Base-by-base conservation (phyloP, 257 asterid species). In the Verbascum thapsus region DNA sequence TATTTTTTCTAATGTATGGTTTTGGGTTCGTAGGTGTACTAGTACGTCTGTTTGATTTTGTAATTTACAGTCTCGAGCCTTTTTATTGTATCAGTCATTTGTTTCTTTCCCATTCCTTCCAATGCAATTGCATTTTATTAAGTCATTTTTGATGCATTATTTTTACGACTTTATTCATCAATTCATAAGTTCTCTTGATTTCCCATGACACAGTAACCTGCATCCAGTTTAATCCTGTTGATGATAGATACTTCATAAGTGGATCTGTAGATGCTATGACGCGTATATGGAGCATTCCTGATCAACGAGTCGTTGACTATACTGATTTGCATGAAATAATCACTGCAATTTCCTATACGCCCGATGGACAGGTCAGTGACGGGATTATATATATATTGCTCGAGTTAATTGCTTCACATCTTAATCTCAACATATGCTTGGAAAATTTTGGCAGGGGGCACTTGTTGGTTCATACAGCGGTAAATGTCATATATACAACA, bases 251-350 rank as follows among this genome's bases (percentile, higher is more conserved):
- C 77, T 94, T 94, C 83, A 90, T 94, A 78, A 94, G 99, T 63
- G 99, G 99, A 69, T 94, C 99, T 62, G 77, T 94, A 51, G 99
- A 94, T 80, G 87, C 89, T 61, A 90, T 90, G 90, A 98, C 90
- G 67, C 95, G 98, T n/a, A 84, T 94, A 69, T 94, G 99, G 99
- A 94, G 96, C 79, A 88, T 94, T 69, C 95, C 95, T 47, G 96
- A 88, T 62, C 83, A 79, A 65, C 87, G 83, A 81, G 99, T 94
- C 76, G 96, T 94, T 72, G 98, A 90, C 72, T 94, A 96, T 98
- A 84, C 64, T 75, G 99, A 94, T 81, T 78, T 94, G 72, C 96
- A 84, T 71, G 99, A 94, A 81, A 94, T 94, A 98, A 96, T 94
- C 70, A 94, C 99, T 67, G 96, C 98, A 26, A 98, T 95, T 71